Evolutionary conservation across 768 basidiomycete genomes (phyloP).

Genomic region (Leccinum arenicola): DNA sequence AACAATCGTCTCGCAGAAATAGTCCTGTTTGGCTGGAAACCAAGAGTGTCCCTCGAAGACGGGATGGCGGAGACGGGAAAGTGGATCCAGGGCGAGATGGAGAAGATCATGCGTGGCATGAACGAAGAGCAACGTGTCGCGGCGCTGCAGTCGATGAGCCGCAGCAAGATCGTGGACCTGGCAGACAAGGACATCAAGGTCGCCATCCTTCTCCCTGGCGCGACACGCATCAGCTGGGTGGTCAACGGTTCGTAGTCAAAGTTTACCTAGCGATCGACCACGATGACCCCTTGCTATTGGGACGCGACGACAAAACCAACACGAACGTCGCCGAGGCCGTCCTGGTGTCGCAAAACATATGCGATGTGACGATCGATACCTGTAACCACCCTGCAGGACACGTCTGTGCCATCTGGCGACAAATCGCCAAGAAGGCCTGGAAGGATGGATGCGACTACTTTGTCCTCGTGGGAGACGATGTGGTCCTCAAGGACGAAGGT

Average conservation of each 20-base stretch:
- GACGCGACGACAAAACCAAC: slow-evolving; percentile 5
- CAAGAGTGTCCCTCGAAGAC: slow-evolving; percentile 37
- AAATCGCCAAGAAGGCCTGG: slow-evolving; percentile 48
- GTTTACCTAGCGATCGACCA: slow-evolving; percentile 55
- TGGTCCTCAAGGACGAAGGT: slow-evolving; percentile 45
- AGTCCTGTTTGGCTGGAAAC: slow-evolving; percentile 41
- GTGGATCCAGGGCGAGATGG: slow-evolving; percentile 48
- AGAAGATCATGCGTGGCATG: slow-evolving; percentile 11
- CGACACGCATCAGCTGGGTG: slow-evolving; percentile 35
- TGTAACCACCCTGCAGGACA: slow-evolving; percentile 43
- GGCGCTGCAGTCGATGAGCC: slow-evolving; percentile 24
- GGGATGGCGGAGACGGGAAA: slow-evolving; percentile 45
- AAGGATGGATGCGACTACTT: slow-evolving; percentile 48
- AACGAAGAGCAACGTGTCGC: slow-evolving; percentile 8
- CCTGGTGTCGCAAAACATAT: slow-evolving; percentile 37
- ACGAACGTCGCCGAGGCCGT: slow-evolving; percentile 36
- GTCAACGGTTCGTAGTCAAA: slow-evolving; percentile 33
- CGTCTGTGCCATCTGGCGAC: slow-evolving; percentile 53
- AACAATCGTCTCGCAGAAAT: slow-evolving; percentile 39
- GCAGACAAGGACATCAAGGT: slow-evolving; percentile 36
- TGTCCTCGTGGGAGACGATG: slow-evolving; percentile 55
- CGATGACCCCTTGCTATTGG: slow-evolving; percentile 43
- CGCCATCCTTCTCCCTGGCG: slow-evolving; percentile 50
- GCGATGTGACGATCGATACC: slow-evolving; percentile 34
- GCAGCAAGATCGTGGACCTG: slow-evolving; percentile 42